A percentile compares a stretch with the other conserved stretches of the same genome.
These are phyloP conservation scores for Phytophthora hybrid DNA, from an alignment of 352 stramenopile genomes.

Conservation along the genomic window DNA sequence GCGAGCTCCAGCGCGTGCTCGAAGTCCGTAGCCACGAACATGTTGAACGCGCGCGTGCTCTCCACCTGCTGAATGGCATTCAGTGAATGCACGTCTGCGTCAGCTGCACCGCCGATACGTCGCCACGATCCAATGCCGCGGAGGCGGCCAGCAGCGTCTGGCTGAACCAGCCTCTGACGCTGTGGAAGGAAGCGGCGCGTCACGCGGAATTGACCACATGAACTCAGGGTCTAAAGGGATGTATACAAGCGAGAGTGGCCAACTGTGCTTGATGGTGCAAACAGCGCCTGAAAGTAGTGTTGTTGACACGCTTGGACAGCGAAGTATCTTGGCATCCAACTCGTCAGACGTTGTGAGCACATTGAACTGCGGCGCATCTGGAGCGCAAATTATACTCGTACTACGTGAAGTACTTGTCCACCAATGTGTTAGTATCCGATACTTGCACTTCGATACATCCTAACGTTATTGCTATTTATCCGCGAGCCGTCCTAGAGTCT, in stretches of 20 bases:
- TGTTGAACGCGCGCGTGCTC: constrained; percentile 73
- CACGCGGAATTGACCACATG: constrained; percentile 10
- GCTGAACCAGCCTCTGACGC: constrained; percentile 69
- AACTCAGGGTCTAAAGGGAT: constrained; percentile 11
- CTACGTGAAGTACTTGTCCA: too few species aligned
- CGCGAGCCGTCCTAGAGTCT: too few species aligned
- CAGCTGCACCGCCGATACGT: constrained; percentile 69
- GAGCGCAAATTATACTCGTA: too few species aligned
- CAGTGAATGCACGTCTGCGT: constrained; percentile 77
- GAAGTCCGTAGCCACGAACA: constrained; percentile 83
- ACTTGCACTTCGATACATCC: too few species aligned
- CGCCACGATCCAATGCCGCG: constrained; percentile 50
- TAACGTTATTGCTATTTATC: too few species aligned
- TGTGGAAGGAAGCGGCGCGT: constrained; percentile 2
- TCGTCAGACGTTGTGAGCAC: too few species aligned
- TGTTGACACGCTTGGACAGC: too few species aligned
- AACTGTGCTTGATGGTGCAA: too few species aligned
- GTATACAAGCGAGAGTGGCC: not conserved
- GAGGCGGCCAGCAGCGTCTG: constrained; percentile 64
- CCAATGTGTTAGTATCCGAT: too few species aligned
- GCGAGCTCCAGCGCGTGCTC: constrained; percentile 76
- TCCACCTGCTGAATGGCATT: constrained; percentile 80
- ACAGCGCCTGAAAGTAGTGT: too few species aligned
- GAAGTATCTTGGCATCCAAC: too few species aligned
- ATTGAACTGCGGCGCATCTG: too few species aligned